Percentiles rank a stretch among this genome's conserved stretches.
Evolutionary conservation across 331 rosid genomes (phyloP).

Genomic region (Rosa hybrid): DNA sequence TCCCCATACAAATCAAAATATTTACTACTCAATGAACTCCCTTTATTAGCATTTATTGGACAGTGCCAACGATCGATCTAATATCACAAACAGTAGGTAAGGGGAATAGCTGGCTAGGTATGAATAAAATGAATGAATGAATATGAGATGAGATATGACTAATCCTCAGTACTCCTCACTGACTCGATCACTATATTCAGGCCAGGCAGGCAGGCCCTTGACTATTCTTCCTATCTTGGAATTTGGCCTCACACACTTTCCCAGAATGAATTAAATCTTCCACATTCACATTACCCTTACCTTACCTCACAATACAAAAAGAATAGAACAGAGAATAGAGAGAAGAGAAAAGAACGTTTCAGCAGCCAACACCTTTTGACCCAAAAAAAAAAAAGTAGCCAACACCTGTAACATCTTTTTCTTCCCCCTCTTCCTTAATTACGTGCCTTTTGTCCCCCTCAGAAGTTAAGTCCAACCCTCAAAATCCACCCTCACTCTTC

Average conservation of each 20-base stretch:
- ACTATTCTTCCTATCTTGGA: conserved; percentile 11
- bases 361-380: neutral
- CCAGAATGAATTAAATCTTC: neutral
- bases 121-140: neutral
- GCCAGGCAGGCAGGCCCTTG: conserved; percentile 1
- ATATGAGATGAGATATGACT: conserved; percentile 12
- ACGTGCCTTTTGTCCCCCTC: conserved; percentile 21
- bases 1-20: conserved; percentile 1
- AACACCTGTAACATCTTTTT: conserved; percentile 14
- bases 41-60: conserved; percentile 14
- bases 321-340: neutral
- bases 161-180: conserved; percentile 10
- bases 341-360: neutral
- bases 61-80: conserved; percentile 4
- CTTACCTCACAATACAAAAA: neutral
- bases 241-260: conserved; percentile 17
- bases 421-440: conserved; percentile 9
- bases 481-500: neutral
- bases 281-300: neutral
- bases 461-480: neutral
- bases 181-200: neutral
- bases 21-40: conserved; percentile 20
- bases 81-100: neutral
- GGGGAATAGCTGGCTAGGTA: neutral
- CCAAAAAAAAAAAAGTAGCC: no score